phyloP scores from a whole-genome alignment of 441 rosid species.

The Corymbia citriodora region DNA sequence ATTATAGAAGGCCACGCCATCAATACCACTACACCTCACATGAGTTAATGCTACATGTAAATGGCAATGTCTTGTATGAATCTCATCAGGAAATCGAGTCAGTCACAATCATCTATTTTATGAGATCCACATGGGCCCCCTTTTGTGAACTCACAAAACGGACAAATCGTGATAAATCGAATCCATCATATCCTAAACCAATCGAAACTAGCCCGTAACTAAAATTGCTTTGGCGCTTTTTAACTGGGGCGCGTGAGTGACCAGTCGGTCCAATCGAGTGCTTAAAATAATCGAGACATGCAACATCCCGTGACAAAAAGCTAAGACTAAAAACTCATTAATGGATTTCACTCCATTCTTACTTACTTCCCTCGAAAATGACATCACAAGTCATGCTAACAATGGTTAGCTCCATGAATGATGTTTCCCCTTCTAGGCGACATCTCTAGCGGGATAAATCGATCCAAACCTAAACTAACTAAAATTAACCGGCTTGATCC shows the following conservation, averaged over 20 bases:
- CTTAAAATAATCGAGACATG: rapidly evolving
- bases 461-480: too few relatives aligned
- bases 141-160: rapidly evolving
- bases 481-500: too few relatives aligned
- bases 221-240: neutral
- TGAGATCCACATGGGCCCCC: neutral
- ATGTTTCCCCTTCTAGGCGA: too few relatives aligned
- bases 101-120: neutral
- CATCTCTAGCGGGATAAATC: too few relatives aligned
- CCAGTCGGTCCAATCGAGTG: neutral
- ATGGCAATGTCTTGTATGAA: neutral
- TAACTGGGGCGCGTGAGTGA: too few relatives aligned
- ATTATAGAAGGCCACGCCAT: neutral
- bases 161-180: neutral
- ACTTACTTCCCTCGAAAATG: too few relatives aligned
- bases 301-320: neutral
- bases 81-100: neutral
- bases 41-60: neutral
- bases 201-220: neutral
- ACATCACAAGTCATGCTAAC: neutral
- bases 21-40: neutral
- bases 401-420: neutral
- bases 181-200: neutral
- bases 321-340: neutral
- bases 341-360: neutral